Evolutionary conservation across 176 grass and related monocot genomes (phyloP), one percentile per base, ranked within the genome.

Genomic region (Urochloa ruziziensis): DNA sequence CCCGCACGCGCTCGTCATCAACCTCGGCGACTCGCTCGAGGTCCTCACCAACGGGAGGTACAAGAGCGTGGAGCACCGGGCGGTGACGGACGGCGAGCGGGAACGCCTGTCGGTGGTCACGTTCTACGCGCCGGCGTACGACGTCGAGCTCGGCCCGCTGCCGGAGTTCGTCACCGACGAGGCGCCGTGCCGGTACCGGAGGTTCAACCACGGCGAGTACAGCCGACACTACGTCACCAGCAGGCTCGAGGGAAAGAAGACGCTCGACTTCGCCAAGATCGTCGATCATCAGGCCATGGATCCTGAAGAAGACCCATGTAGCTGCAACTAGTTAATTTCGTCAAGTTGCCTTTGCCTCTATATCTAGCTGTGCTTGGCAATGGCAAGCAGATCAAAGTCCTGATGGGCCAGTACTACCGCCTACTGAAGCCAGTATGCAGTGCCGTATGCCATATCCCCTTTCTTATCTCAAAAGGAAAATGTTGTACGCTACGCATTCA

Each of bases 31-130:
- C 86, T 88, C 89, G 5, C 77, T 94, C 18, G 88, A 98, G 79
- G 85, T 97, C 12, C 47, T 98, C 14, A 98, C 93, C 11, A 95
- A 98, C 73, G 89, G 93, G 25, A 95, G 82, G 73, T 98, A 98
- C 92, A 91, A 80, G 91, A 98, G 96, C 71, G 91, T 98, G 21
- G 96, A 95, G 75, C 96, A 98, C 93, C 66, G 96, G 32, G 96
- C 86, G 35, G 85, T 93, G 32, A 91, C 88, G 24, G 87, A 61
- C 82, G 21, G 69, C 68, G 72, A 90, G 70, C 53, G 4, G 19
- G 89, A 91, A 19, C 67, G 93, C 61, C 37, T 95, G 27, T 95
- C 96, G 5, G 35, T 95, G 34, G 91, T 98, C 9, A 93, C 91
- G 6, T 93, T 98, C 90, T 95, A 98, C 60, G 96, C 96, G 24